Evolutionary conservation across 768 basidiomycete genomes (phyloP).

Genomic region (Calocybe cyanea): DNA sequence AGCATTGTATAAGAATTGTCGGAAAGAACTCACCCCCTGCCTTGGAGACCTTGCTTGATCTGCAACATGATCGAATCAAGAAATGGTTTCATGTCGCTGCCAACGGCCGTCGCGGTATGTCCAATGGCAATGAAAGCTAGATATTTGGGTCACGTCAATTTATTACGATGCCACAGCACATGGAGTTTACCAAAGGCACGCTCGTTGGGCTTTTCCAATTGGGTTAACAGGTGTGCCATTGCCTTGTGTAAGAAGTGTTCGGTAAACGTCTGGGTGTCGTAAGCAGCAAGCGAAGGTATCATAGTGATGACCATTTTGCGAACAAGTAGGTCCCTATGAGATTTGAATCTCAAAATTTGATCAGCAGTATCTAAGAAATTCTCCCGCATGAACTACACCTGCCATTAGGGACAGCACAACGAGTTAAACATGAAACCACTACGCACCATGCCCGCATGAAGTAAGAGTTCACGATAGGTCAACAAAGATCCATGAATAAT

Average conservation of each 20-base stretch:
- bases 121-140: slow-evolving; percentile 95
- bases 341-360: slow-evolving; percentile 82
- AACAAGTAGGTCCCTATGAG: slow-evolving; percentile 82
- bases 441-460: slow-evolving; percentile 92
- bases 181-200: slow-evolving; percentile 70
- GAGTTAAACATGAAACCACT: neutral
- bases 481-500: slow-evolving; percentile 90
- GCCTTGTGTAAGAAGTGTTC: slow-evolving; percentile 89
- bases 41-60: slow-evolving; percentile 85
- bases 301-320: slow-evolving; percentile 94
- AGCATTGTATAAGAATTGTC: neutral
- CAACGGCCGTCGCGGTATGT: slow-evolving; percentile 87
- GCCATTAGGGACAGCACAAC: neutral
- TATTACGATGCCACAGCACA: too few relatives aligned
- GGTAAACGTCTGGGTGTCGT: slow-evolving; percentile 90
- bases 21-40: slow-evolving; percentile 61
- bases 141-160: slow-evolving; percentile 15
- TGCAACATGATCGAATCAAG: slow-evolving; percentile 87
- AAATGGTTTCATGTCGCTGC: slow-evolving; percentile 94
- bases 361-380: slow-evolving; percentile 86
- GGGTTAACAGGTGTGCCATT: slow-evolving; percentile 87
- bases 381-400: slow-evolving; percentile 79
- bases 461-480: slow-evolving; percentile 85
- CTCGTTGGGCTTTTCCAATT: slow-evolving; percentile 86
- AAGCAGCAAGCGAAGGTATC: slow-evolving; percentile 91